Conservation (phyloP, 257 asterid species). For the Prunella vulgaris region DNA sequence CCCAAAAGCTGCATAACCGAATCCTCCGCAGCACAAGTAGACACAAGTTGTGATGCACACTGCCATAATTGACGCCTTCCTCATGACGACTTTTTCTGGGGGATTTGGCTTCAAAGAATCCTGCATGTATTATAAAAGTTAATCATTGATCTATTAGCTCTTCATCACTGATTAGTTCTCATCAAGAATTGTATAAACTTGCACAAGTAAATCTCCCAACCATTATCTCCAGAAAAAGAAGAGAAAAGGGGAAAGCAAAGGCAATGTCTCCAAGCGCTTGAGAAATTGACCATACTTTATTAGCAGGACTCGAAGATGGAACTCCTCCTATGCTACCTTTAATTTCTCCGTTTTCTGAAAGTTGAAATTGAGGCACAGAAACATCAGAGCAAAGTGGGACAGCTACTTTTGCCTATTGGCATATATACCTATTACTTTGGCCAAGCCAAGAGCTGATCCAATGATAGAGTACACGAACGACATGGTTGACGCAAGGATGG, state of each 20-base stretch:
- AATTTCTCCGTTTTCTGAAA: conserved; percentile 58
- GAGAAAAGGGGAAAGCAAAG: conserved; percentile 68
- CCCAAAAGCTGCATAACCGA: conserved; percentile 22
- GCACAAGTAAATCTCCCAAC: conserved; percentile 21
- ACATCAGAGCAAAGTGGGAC: not conserved
- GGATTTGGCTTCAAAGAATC: conserved; percentile 21
- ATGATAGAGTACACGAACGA: conserved; percentile 58
- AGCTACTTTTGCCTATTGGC: not conserved
- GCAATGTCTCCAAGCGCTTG: conserved; percentile 77
- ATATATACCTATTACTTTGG: conserved; percentile 57
- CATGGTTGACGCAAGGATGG: conserved; percentile 67
- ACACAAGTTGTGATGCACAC: conserved; percentile 6
- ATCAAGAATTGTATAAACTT: not conserved
- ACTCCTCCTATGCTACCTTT: conserved; percentile 65
- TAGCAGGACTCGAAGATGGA: conserved; percentile 32
- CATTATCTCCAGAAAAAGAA: conserved; percentile 67
- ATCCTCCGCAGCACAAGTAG: conserved; percentile 8
- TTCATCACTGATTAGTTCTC: not conserved
- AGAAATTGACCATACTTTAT: conserved; percentile 53
- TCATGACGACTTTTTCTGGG: conserved; percentile 5
- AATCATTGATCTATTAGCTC: not conserved
- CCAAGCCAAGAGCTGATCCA: conserved; percentile 68
- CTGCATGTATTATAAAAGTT: not conserved
- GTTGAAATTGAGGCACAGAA: not conserved
- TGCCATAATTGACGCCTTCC: conserved; percentile 13